phyloP scores from a whole-genome alignment of 2,329 filamentous ascomycete species.

The Cyphellophora attinorum region DNA sequence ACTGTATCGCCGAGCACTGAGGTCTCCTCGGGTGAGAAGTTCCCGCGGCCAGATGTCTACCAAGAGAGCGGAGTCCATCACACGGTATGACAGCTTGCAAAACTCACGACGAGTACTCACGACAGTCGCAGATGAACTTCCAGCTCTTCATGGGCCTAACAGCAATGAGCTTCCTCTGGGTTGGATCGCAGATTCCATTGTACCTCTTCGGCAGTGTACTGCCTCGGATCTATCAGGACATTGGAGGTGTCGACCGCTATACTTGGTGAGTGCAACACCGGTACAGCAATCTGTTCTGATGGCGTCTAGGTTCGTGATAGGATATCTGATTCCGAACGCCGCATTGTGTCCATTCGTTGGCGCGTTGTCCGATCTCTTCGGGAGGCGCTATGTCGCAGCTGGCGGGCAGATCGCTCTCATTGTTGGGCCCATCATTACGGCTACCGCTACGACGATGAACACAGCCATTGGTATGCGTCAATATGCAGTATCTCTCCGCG shows the following conservation, averaged over 20 bases:
- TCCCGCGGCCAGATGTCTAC: too few species aligned
- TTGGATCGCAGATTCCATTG: conserved; percentile 51
- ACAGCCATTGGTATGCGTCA: conserved; percentile 45
- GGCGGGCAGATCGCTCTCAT: conserved; percentile 45
- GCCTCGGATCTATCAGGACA: conserved; percentile 48
- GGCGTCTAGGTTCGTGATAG: conserved; percentile 51
- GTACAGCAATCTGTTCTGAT: background rate
- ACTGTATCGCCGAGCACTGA: too few species aligned
- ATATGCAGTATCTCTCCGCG: background rate
- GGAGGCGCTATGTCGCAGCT: conserved; percentile 51
- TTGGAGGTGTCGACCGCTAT: conserved; percentile 46
- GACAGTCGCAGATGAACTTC: background rate
- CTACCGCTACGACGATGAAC: conserved; percentile 50
- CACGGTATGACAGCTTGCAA: too few species aligned
- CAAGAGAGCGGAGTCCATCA: too few species aligned
- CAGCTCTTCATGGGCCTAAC: conserved; percentile 24
- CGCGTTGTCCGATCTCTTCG: conserved; percentile 53
- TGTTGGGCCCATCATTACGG: conserved; percentile 50
- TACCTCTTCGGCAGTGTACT: conserved; percentile 43
- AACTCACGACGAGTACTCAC: too few species aligned
- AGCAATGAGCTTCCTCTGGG: conserved; percentile 53
- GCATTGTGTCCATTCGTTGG: conserved; percentile 57
- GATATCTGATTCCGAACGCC: conserved; percentile 45
- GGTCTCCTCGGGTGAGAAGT: too few species aligned
- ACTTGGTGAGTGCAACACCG: conserved; percentile 45